These are phyloP conservation scores for Cucurbita argyrosperma DNA, from an alignment of 306 rosid species.

Conservation along the genomic window DNA sequence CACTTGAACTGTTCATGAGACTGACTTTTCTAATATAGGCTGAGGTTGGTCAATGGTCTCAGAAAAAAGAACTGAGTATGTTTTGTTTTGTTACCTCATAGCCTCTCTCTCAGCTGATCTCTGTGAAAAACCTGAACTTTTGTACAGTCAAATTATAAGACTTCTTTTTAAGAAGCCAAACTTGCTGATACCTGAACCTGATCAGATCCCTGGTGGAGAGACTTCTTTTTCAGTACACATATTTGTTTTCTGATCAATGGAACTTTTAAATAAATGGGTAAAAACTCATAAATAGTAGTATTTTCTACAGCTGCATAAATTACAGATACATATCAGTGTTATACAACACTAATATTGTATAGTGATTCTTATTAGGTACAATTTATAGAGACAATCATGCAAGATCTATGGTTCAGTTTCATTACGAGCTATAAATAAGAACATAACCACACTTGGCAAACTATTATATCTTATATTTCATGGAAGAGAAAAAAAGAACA, in stretches of 20 bases:
- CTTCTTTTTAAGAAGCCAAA: background rate
- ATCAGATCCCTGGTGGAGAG: background rate
- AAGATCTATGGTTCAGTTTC: background rate
- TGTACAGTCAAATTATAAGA: slow-evolving; percentile 4
- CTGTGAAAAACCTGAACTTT: background rate
- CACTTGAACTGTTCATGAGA: slow-evolving; percentile 3
- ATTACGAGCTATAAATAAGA: background rate
- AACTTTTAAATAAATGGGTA: background rate
- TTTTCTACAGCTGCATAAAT: background rate
- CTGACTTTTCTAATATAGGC: background rate
- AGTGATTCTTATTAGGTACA: background rate
- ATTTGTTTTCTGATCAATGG: background rate
- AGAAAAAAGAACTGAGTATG: slow-evolving; percentile 1
- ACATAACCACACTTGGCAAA: background rate
- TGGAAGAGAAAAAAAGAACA: background rate
- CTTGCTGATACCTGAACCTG: background rate
- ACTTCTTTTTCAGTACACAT: background rate
- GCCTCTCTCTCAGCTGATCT: background rate
- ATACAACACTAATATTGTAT: no score
- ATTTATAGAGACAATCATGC: background rate
- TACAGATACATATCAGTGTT: background rate
- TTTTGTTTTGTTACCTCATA: slow-evolving; percentile 5
- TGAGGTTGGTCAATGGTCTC: slow-evolving; percentile 4
- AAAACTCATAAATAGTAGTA: background rate
- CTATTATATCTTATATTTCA: background rate